phyloP scores from a whole-genome alignment of 1,284 basidiomycete species.

The Austroboletus olivaceoglutinosus region DNA sequence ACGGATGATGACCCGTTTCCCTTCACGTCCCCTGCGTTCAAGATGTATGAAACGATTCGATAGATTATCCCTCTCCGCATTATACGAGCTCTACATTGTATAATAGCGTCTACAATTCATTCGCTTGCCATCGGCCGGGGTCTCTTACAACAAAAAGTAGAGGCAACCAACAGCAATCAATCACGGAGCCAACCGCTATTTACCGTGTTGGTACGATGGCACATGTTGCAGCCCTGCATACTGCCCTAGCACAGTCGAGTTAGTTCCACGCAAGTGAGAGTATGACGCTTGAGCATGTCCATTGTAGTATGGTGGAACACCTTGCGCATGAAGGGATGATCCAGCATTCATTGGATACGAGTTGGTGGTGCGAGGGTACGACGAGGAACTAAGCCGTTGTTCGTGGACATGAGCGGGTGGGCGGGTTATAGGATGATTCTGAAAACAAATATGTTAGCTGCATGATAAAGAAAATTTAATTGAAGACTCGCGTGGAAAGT shows the following conservation, averaged over 20 bases:
- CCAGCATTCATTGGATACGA: conserved; percentile 22
- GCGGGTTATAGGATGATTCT: conserved; percentile 20
- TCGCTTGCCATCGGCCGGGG: too few species aligned
- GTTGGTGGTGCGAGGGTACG: conserved; percentile 26
- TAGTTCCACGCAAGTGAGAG: conserved; percentile 30
- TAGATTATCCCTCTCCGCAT: conserved; percentile 36
- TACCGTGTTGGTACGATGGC: conserved; percentile 31
- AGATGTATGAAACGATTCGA: conserved; percentile 76
- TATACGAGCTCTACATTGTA: conserved; percentile 32
- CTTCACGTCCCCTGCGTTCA: conserved; percentile 65
- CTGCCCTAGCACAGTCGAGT: conserved; percentile 20
- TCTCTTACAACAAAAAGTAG: background rate
- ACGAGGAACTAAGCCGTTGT: conserved; percentile 26
- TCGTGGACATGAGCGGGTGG: conserved; percentile 21
- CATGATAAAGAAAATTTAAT: background rate
- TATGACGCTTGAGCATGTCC: conserved; percentile 27
- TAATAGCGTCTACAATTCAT: conserved; percentile 15
- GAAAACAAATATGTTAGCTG: background rate
- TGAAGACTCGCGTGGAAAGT: conserved; percentile 21
- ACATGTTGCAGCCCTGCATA: conserved; percentile 31
- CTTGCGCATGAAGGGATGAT: conserved; percentile 20
- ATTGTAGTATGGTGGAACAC: conserved; percentile 29
- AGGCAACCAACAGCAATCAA: conserved; percentile 4
- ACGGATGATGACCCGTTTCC: conserved; percentile 65
- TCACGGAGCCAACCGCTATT: conserved; percentile 16